Base-by-base conservation (phyloP, 768 basidiomycete genomes). In the Saitozyma sp. region DNA sequence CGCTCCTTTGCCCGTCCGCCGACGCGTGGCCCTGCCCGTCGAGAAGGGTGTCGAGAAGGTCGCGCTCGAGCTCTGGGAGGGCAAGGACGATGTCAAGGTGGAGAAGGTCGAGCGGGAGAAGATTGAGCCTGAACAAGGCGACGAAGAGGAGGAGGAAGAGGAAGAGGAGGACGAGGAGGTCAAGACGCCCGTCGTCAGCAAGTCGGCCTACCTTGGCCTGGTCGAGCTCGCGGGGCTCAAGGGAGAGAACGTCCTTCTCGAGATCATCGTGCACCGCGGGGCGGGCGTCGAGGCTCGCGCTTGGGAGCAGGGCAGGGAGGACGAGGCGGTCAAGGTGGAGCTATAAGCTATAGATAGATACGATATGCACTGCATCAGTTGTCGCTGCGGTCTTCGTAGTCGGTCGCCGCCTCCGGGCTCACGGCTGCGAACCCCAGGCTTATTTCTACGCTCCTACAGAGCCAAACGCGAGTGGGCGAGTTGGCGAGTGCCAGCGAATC, bases 61-160 rank as follows among this genome's bases (percentile, higher is more conserved):
- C 59, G 79, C 64, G 51, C 65, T 81, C 54, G 82, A 81, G 68
- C 42, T 81, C 17, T 81, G 80, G 79, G 80, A 82, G 67, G 80
- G 78, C 50, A 77, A 79, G 58, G 76, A 78, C 51, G 77, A 77
- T 53, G 76, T 81, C 67, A 78, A 78, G 62, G 78, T 81, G n/a
- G 73, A 69, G 55, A 72, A 74, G 56, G 61, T 69, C 39, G 69
- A 66, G 29, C 64, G 66, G 17, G 69, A 13, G 9, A 19, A 48
- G 16, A 42, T 38, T 14, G 58, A 59, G 58, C 71, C 72, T 6
- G 69, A 70, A 9, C 67, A 66, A 17, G 66, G 69, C 16, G 76
- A 78, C 50, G 74, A 77, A 40, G 74, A 79, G 54, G 78, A 78
- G 37, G 75, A 64, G 11, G 61, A 61, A 29, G 68, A 73, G 42